phyloP scores from a whole-genome alignment of 1,139 yeast genomes.

The Kurtzmaniella quercitrusa region DNA sequence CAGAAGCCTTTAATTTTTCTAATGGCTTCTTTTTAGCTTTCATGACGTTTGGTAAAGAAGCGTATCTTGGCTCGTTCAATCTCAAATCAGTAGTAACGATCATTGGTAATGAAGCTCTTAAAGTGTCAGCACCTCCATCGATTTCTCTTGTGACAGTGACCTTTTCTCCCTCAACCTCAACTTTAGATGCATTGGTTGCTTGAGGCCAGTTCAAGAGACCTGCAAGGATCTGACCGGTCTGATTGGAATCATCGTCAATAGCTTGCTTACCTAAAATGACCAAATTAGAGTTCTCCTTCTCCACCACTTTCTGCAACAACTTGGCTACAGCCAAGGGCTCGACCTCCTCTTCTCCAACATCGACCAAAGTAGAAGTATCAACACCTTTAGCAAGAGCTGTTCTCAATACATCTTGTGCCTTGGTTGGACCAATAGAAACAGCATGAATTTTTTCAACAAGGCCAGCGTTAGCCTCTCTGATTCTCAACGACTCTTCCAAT shows the following conservation, averaged over 20 bases:
- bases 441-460: conserved; percentile 83
- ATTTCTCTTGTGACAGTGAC: conserved; percentile 86
- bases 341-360: conserved; percentile 65
- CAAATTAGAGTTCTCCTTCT: conserved; percentile 67
- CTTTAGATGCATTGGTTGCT: conserved; percentile 93
- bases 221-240: conserved; percentile 97
- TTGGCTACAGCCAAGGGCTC: conserved; percentile 95
- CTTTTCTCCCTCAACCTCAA: conserved; percentile 56
- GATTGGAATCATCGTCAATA: conserved; percentile 90
- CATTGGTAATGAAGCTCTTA: conserved; percentile 76
- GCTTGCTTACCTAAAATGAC: conserved; percentile 94
- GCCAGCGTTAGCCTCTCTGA: conserved; percentile 66
- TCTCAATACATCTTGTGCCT: conserved; percentile 84
- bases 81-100: conserved; percentile 90
- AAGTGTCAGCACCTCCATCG: conserved; percentile 90
- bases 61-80: conserved; percentile 91
- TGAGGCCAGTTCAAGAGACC: conserved; percentile 96
- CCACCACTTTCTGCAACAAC: conserved; percentile 69
- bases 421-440: conserved; percentile 85
- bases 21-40: conserved; percentile 97
- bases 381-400: conserved; percentile 94
- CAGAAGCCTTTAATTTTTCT: conserved; percentile 64
- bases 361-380: conserved; percentile 78
- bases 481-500: conserved; percentile 80
- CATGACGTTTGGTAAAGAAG: conserved; percentile 92